These are phyloP conservation scores for Daldinia eschscholtzii DNA, from an alignment of 2,329 filamentous ascomycete genomes.

Conservation along the genomic window DNA sequence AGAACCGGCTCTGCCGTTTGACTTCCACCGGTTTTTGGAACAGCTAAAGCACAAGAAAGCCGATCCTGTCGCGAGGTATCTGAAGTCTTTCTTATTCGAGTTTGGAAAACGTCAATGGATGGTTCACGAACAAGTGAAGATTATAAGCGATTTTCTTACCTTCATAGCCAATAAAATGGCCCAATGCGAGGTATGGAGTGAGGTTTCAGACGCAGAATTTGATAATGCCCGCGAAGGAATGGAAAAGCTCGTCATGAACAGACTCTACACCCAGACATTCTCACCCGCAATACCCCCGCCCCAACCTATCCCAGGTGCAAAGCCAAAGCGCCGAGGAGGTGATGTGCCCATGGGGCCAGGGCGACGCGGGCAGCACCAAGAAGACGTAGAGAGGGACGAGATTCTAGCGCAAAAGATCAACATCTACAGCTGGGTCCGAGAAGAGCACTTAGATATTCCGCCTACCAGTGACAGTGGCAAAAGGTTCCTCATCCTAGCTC, in stretches of 20 bases:
- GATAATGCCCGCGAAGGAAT: conserved; percentile 98
- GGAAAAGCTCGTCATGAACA: conserved; percentile 99
- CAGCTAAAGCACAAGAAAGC: conserved; percentile 96
- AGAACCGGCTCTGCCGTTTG: conserved; percentile 89
- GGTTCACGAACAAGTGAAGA: conserved; percentile 99
- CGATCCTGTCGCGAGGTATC: conserved; percentile 95
- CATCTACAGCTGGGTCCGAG: conserved; percentile 94
- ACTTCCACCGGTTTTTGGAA: conserved; percentile 97
- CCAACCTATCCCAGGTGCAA: conserved; percentile 76
- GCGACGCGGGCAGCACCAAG: conserved; percentile 94
- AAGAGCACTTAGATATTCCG: conserved; percentile 93
- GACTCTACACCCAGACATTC: conserved; percentile 94
- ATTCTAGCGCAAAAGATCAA: conserved; percentile 96
- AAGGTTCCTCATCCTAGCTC: conserved; percentile 88
- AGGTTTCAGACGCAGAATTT: conserved; percentile 95
- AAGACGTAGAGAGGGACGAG: conserved; percentile 96
- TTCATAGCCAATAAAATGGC: conserved; percentile 99
- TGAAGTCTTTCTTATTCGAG: conserved; percentile 93
- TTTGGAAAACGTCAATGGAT: conserved; percentile 99
- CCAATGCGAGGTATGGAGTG: conserved; percentile 94
- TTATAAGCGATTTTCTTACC: conserved; percentile 93
- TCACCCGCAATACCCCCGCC: conserved; percentile 91
- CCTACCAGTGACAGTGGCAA: conserved; percentile 86
- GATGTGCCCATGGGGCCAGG: conserved; percentile 81
- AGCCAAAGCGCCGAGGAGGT: conserved; percentile 75